Base-by-base conservation (phyloP, 805 yeast genomes). In the Ogataea corticis region DNA sequence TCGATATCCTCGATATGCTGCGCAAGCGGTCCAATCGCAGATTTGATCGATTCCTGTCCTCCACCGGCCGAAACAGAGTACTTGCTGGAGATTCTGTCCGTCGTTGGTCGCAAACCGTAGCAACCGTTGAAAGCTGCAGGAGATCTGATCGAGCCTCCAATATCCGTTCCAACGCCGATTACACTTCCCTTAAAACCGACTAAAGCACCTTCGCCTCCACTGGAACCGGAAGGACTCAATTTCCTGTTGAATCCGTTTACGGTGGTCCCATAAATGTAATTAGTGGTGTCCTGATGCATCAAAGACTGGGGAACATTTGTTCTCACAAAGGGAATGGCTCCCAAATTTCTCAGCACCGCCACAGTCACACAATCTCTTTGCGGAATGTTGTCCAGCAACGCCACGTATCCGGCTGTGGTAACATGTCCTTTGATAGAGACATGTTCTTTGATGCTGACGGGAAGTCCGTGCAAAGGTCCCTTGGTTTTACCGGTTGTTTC, bases 381-480 rank as follows among this genome's bases (percentile, higher is more conserved):
- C 12, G 47, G 38, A 21, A 63, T 48, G 17, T 55, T 54, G 23
- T 51, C 51, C 4, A 51, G 38, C 55, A 65, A 68, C n/a, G 70
- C 69, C 37, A 75, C 75, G 46, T 70, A 70, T 2, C 83, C 85
- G 50, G 75, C 62, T 10, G 77, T 63, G 2, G 82, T 66, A n/a
- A 72, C 73, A 23, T 69, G 67, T 3, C 83, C 84, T 44, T 67
- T 66, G 45, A 79, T 56, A 43, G 71, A 67, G 46, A 73, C 61
- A 42, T 70, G 67, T 46, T 77, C 82, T 55, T 72, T 71, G 45
- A 71, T 46, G 2, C 53, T 63, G 60, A 57, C 65, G 54, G 87
- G 87, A 27, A 83, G 59, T 1, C 88, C 88, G 52, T 82, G 87
- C 35, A 83, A 70, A 1, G 87, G 84, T 18, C 87, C 87, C 31